Evolutionary conservation across 305 asterid genomes (phyloP).

Genomic region (Lippia alba): DNA sequence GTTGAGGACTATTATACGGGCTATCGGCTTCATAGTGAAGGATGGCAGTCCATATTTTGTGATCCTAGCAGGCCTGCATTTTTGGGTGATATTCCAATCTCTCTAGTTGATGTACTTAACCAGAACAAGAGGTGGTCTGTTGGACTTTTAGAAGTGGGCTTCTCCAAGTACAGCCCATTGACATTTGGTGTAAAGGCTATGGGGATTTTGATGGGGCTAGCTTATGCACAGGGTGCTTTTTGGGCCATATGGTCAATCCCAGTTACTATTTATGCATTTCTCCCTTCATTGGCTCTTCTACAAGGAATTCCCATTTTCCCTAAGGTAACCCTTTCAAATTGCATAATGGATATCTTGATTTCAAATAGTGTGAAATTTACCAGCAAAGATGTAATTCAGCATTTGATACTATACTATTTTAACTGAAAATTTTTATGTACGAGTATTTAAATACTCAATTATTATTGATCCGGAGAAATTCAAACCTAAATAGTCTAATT

Average conservation of each 20-base stretch:
- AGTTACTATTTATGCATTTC: conserved; percentile 53
- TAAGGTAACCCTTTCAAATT: conserved; percentile 53
- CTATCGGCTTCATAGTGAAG: conserved; percentile 77
- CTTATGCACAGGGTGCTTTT: conserved; percentile 58
- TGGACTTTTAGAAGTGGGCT: conserved; percentile 76
- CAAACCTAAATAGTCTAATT: not conserved
- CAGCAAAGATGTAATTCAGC: too few relatives aligned
- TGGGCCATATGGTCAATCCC: conserved; percentile 71
- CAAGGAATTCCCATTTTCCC: conserved; percentile 66
- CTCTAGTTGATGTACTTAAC: conserved; percentile 62
- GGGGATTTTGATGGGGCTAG: conserved; percentile 59
- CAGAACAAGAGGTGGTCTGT: conserved; percentile 73
- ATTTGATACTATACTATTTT: too few relatives aligned
- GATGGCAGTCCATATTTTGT: conserved; percentile 77
- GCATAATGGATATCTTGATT: not conserved
- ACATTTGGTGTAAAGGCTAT: conserved; percentile 55
- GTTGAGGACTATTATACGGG: conserved; percentile 87
- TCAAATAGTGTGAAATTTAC: not conserved
- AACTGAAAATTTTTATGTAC: too few relatives aligned
- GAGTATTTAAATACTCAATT: too few relatives aligned
- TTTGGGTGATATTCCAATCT: conserved; percentile 75
- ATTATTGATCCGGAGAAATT: too few relatives aligned
- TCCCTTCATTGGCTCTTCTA: conserved; percentile 72
- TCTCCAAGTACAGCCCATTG: conserved; percentile 65
- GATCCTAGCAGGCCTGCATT: conserved; percentile 74